Evolutionary conservation across 805 yeast species (phyloP), one percentile per base, ranked within the genome.

Genomic region (Metschnikowia santaceciliae): DNA sequence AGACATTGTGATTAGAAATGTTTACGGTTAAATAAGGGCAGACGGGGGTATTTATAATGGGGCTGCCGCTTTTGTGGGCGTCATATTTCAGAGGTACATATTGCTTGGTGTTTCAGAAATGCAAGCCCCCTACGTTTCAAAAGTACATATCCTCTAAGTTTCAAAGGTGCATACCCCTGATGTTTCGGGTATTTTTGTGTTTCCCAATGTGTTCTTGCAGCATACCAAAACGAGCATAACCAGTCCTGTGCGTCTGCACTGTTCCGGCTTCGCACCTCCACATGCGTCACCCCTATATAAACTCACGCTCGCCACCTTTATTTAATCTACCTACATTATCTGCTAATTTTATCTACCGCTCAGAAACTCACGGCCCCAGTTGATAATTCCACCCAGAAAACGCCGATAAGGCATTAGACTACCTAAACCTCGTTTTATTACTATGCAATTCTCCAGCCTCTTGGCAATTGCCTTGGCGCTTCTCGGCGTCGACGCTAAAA

Each of bases 401-500:
- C 30, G 13, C 22, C 22, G 5, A 26, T 11, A 26, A 10, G 22
- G 22, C 22, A 10, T 26, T 2, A 23, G 10, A 23, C 8, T 15
- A 40, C 43, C 6, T 22, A 13, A 10, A 30, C 5, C 4, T 19
- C 15, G n/a, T 22, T 32, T 35, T 3, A 13, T 26, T 49, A 57
- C 22, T 26, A 70, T 70, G 75, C 70, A 69, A 48, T 55, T 74
- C 44, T 59, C 71, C 26, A 66, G 73, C 23, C 67, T 78, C 55
- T 63, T 78, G 42, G 62, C 81, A 34, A 61, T 78, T 55, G 79
- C 80, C 49, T 61, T 70, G 50, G 65, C 70, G 32, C 61, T 70
- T 48, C 57, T 74, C 34, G 68, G 73, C 13, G 55, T 64, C 20
- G 76, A 79, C 40, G 85, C 82, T 45, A 81, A 76, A 54, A 72